These are phyloP conservation scores for Solanum corneliomulleri DNA, from an alignment of 257 asterid species.

Conservation along the genomic window DNA sequence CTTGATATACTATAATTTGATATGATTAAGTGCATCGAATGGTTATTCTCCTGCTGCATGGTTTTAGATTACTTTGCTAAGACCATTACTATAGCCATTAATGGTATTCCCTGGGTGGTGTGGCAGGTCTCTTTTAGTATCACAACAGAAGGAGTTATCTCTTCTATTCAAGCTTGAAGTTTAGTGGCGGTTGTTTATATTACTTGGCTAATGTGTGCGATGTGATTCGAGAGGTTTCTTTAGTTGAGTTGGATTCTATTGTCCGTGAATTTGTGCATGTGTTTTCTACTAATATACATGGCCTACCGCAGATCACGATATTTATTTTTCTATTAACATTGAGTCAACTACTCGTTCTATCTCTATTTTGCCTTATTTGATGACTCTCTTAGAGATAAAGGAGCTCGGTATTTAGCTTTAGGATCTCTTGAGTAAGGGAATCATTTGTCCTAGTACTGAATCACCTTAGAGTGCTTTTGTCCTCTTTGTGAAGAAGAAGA, in stretches of 20 bases:
- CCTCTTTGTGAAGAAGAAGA: neutral
- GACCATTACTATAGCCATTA: neutral
- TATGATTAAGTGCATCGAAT: neutral
- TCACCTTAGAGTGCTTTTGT: neutral
- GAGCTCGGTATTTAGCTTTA: neutral
- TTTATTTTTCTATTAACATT: neutral
- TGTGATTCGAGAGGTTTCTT: neutral
- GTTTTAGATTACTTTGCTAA: neutral
- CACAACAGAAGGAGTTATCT: neutral
- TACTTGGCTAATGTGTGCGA: neutral
- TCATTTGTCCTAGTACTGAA: neutral
- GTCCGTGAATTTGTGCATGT: neutral
- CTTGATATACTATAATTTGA: neutral
- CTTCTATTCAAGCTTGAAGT: neutral
- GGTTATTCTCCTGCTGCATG: neutral
- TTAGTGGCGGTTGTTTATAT: neutral
- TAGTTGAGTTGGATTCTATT: neutral
- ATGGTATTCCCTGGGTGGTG: neutral
- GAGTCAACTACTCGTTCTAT: neutral
- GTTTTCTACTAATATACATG: neutral
- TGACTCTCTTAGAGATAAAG: neutral
- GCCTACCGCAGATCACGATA: neutral
- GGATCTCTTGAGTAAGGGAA: neutral
- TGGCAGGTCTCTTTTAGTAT: neutral
- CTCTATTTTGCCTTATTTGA: neutral